Conservation (phyloP, 169 alveolate genomes). For the Prorocentrum cordatum region DNA sequence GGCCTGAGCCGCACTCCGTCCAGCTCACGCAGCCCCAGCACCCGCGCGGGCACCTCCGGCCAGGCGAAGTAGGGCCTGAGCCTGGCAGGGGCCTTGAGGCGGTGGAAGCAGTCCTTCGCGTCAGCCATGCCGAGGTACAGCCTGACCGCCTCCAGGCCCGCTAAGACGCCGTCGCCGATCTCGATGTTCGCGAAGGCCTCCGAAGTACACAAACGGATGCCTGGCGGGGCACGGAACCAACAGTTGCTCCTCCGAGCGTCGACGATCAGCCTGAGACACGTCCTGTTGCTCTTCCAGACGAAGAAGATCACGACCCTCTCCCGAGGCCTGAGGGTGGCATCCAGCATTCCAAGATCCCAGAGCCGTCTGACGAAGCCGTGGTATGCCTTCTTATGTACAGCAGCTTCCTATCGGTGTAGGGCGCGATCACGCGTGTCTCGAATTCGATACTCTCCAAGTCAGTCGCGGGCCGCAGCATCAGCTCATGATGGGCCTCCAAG, state of each 20-base stretch:
- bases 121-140: background rate
- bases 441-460: too few relatives aligned
- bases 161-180: background rate
- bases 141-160: background rate
- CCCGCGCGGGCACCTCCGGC: too few relatives aligned
- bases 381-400: too few relatives aligned
- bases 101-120: background rate
- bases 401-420: too few relatives aligned
- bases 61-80: background rate
- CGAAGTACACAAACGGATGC: background rate
- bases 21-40: background rate
- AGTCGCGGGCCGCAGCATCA: too few relatives aligned
- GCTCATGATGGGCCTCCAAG: too few relatives aligned
- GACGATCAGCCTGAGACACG: background rate
- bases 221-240: background rate
- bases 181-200: background rate
- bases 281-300: background rate
- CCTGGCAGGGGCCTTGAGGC: background rate
- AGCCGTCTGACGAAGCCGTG: background rate
- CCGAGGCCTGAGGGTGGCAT: background rate
- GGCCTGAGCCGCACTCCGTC: background rate
- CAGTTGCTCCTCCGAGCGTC: background rate
- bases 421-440: too few relatives aligned
- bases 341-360: background rate
- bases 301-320: background rate